Evolutionary conservation across 2,329 filamentous ascomycete genomes (phyloP), one percentile per base, ranked within the genome.

Genomic region (Dactylellina cionopaga): DNA sequence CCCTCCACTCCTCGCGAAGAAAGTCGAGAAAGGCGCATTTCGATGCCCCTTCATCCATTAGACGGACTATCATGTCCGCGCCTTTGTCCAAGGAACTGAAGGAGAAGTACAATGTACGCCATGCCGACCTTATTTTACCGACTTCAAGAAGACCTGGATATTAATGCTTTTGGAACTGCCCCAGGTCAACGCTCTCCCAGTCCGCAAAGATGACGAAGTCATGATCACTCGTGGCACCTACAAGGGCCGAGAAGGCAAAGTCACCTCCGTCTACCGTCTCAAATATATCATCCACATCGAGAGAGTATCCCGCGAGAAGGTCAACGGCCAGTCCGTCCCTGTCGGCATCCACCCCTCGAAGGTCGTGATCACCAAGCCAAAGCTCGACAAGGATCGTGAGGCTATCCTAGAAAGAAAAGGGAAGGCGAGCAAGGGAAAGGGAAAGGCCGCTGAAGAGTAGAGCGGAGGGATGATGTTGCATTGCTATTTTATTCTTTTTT

Each of bases 1-100:
- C 82, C 80, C 81, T 92, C 81, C 83, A 86, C 83, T 92, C 91
- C 84, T 96, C 92, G 82, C 89, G 94, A 85, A 90, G 94, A 86
- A 99, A 99, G 92, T 95, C 92, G 85, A 92, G 95, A 85, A 96
- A 96, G 88, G 91, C 92, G 83, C 94, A 99, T 88, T 99, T 96
- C 89, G 86, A 87, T 83, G 95, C 95, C 78, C 92, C 93, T 79
- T 97, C 93, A 83, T 92, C 90, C 86, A 88, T 92, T 82, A 93
- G 95, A 84, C 92, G 95, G 83, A 87, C 90, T 80, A 96, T 96
- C 86, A 97, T 99, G 93, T 94, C 90, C 86, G 93, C 95, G 79
- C 91, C 92, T 80, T 88, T 97, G 79, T 91, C 87, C 87, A 96
- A 96, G 88, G 95, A 99, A 87, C 89, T 99, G 82, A 90, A 92